Evolutionary conservation across 768 basidiomycete species (phyloP), one percentile per base, ranked within the genome.

Genomic region (Leccinum boreale): DNA sequence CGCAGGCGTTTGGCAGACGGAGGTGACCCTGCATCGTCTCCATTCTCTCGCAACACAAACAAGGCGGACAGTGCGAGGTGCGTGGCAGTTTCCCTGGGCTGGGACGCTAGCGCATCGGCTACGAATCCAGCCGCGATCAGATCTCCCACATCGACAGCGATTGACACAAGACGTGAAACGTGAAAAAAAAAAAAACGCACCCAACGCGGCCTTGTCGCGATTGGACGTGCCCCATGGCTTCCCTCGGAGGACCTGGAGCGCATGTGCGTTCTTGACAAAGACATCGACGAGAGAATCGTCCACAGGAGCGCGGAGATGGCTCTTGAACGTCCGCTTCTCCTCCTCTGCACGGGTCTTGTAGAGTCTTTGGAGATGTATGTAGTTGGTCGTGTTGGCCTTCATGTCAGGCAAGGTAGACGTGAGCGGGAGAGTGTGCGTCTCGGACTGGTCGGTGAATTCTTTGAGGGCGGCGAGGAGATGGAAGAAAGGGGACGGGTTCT

Each of bases 371-470:
- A 99, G 79, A 17, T 84, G 79, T 50, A 97, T 86, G 69, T 98
- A 98, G 55, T 81, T 80, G 21, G 76, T 68, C 5, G 97, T 97
- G 67, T 88, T 89, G 17, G 94, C 86, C 69, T 95, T 95, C 92
- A 99, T 98, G 74, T 99, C 96, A 0, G 96, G 96, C 10, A 98
- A 79, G 0, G 91, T 83, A 48, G 90, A 83, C 3, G 87, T 87
- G n/a, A 97, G 77, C 0, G 96, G 97, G 3, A 97, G 81, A 0
- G 84, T 82, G 52, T 86, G 75, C 5, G 79, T 77, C 49, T 80
- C 74, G 51, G 82, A 75, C 31, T 81, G 79, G 21, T 79, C 76
- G 26, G 76, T 73, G 70, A 90, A 98, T 55, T 78, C 71, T 36
- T 82, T 77, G 42, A 98, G 81, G 0, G 95, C 86, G 23, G 81